phyloP scores from a whole-genome alignment of 768 basidiomycete genomes.

The Mycena venus region DNA sequence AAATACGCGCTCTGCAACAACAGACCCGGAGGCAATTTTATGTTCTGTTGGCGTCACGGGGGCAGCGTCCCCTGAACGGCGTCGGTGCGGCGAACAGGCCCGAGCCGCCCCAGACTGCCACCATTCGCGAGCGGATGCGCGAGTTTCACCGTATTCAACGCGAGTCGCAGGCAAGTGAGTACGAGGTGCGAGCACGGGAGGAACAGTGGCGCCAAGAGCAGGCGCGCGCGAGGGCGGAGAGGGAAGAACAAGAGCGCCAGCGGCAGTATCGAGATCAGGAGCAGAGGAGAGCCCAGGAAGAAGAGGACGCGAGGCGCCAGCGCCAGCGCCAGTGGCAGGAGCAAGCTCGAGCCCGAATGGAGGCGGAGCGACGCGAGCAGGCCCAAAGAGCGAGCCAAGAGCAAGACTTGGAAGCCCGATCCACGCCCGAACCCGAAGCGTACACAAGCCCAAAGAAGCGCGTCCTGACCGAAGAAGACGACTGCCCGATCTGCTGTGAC shows the following conservation, averaged over 20 bases:
- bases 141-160: not conserved
- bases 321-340: not conserved
- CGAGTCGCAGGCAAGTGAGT: not conserved
- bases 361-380: not conserved
- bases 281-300: not conserved
- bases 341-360: not conserved
- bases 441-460: constrained; percentile 55
- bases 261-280: not conserved
- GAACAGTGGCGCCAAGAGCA: not conserved
- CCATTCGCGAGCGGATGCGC: not conserved
- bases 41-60: constrained; percentile 14
- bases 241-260: not conserved
- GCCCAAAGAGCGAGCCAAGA: not conserved
- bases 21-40: not conserved
- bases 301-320: not conserved
- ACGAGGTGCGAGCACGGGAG: not conserved
- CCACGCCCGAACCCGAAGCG: constrained; percentile 38
- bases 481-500: constrained; percentile 87
- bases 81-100: not conserved
- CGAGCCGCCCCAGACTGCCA: constrained; percentile 6
- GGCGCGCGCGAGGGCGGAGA: not conserved
- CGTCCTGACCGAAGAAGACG: constrained; percentile 74
- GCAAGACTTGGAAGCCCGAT: not conserved
- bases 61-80: not conserved
- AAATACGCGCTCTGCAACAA: constrained; percentile 13